Evolutionary conservation across 2,329 filamentous ascomycete genomes (phyloP).

Genomic region (Stenocarpella maydis): DNA sequence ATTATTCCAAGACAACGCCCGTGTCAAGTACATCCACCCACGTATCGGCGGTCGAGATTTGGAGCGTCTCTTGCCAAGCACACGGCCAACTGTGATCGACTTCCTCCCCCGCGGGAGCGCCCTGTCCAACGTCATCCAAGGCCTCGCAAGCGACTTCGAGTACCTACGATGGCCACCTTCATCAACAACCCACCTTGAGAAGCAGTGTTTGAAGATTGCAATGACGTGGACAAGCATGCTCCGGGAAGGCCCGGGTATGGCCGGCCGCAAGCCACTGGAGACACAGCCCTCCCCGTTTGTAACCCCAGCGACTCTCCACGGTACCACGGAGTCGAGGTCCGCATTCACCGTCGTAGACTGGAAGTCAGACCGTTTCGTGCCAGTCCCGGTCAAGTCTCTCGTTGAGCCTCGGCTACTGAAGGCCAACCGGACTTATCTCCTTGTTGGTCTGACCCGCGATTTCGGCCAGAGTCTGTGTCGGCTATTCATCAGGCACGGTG

Average conservation of each 20-base stretch:
- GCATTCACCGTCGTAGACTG: constrained; percentile 51
- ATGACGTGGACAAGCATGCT: not conserved
- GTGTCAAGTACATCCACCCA: constrained; percentile 24
- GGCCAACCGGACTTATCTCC: constrained; percentile 48
- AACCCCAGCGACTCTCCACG: constrained; percentile 37
- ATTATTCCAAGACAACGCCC: not conserved
- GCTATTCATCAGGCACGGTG: constrained; percentile 49
- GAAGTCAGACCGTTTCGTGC: constrained; percentile 45
- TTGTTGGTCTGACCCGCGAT: constrained; percentile 53
- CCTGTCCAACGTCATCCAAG: constrained; percentile 38
- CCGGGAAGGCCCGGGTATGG: not conserved
- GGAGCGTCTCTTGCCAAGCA: constrained; percentile 40
- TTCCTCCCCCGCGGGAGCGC: constrained; percentile 42
- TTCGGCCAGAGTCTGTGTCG: constrained; percentile 54
- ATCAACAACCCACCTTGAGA: not conserved
- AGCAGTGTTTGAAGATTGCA: not conserved
- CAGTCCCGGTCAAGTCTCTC: constrained; percentile 40
- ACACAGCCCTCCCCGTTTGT: constrained; percentile 26
- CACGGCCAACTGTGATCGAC: constrained; percentile 43
- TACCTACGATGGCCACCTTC: constrained; percentile 36
- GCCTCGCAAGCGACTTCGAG: constrained; percentile 41
- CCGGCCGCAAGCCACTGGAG: not conserved
- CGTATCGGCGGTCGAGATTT: constrained; percentile 38
- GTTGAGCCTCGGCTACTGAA: constrained; percentile 41
- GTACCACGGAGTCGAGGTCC: not conserved